Percentiles rank a stretch among this genome's conserved stretches.
These are phyloP conservation scores for Paracorniculantispora psalliotae DNA, from an alignment of 2,329 filamentous ascomycete species.

Conservation along the genomic window DNA sequence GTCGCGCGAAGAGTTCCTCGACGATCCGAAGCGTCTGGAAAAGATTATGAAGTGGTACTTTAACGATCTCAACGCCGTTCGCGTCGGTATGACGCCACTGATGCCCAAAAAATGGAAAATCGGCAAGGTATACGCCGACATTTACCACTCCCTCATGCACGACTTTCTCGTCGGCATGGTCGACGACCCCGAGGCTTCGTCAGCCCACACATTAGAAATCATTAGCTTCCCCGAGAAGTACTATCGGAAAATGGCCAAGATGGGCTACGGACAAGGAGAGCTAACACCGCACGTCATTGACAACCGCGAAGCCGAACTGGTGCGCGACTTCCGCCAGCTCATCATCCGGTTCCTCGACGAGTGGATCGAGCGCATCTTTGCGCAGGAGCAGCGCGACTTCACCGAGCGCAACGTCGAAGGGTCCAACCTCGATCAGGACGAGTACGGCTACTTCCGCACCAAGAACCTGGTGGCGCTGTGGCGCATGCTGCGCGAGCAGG, in stretches of 20 bases:
- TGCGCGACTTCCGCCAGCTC: slow-evolving; percentile 88
- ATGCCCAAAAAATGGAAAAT: slow-evolving; percentile 98
- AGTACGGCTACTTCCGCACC: slow-evolving; percentile 87
- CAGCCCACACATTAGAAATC: slow-evolving; percentile 83
- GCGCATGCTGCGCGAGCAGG: slow-evolving; percentile 94
- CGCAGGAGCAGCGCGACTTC: slow-evolving; percentile 77
- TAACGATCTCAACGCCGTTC: slow-evolving; percentile 93
- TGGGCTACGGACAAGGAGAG: slow-evolving; percentile 74
- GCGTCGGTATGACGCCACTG: slow-evolving; percentile 82
- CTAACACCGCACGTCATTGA: slow-evolving; percentile 83
- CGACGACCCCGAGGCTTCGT: slow-evolving; percentile 77
- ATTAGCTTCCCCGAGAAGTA: slow-evolving; percentile 95
- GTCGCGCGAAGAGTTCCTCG: slow-evolving; percentile 69
- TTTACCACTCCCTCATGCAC: slow-evolving; percentile 94
- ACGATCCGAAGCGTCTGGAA: slow-evolving; percentile 76
- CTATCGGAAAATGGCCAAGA: slow-evolving; percentile 89
- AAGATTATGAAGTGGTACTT: slow-evolving; percentile 95
- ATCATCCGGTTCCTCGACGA: slow-evolving; percentile 95
- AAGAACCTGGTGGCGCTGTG: slow-evolving; percentile 92
- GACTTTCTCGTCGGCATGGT: slow-evolving; percentile 81
- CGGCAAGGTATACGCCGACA: slow-evolving; percentile 79
- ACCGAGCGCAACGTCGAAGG: slow-evolving; percentile 64
- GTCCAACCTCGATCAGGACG: slow-evolving; percentile 75
- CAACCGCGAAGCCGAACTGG: slow-evolving; percentile 81
- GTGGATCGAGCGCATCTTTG: slow-evolving; percentile 93